Conservation (phyloP, 2,329 filamentous ascomycete genomes). For the Hortaea sp. region DNA sequence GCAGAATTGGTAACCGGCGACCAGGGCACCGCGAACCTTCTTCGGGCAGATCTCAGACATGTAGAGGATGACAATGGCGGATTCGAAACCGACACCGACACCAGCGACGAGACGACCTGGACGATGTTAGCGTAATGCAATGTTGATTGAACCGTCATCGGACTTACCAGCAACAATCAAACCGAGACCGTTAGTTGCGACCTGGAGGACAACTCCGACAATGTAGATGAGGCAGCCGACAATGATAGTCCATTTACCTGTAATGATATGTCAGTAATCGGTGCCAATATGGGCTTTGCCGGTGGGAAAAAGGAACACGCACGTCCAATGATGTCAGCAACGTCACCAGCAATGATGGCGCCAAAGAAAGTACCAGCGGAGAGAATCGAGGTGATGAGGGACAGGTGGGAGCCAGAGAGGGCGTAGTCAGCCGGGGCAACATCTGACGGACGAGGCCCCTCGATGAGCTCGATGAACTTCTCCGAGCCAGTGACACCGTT, state of each 20-base stretch:
- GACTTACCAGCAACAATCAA: neutral
- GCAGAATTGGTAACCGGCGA: constrained; percentile 77
- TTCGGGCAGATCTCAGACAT: constrained; percentile 63
- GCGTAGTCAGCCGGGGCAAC: constrained; percentile 12
- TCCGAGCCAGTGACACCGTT: constrained; percentile 36
- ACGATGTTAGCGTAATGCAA: constrained; percentile 13
- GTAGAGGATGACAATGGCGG: constrained; percentile 72
- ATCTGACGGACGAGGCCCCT: constrained; percentile 27
- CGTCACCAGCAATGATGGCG: constrained; percentile 64
- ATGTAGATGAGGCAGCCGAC: constrained; percentile 62
- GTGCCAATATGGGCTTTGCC: no score
- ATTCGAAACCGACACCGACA: constrained; percentile 71
- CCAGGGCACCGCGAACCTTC: constrained; percentile 61
- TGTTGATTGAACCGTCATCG: constrained; percentile 48
- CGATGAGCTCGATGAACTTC: constrained; percentile 45
- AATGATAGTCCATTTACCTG: constrained; percentile 60
- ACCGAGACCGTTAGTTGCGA: neutral
- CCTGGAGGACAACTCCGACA: constrained; percentile 39
- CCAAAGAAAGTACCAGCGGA: constrained; percentile 65
- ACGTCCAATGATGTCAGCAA: constrained; percentile 60
- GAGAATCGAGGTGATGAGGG: constrained; percentile 65
- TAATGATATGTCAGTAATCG: no score
- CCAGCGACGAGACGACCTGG: constrained; percentile 63
- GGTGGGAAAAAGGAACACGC: no score
- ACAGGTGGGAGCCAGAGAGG: constrained; percentile 32